Base-by-base conservation (phyloP, 2,329 filamentous ascomycete genomes). In the Clarireedia monteithiana region DNA sequence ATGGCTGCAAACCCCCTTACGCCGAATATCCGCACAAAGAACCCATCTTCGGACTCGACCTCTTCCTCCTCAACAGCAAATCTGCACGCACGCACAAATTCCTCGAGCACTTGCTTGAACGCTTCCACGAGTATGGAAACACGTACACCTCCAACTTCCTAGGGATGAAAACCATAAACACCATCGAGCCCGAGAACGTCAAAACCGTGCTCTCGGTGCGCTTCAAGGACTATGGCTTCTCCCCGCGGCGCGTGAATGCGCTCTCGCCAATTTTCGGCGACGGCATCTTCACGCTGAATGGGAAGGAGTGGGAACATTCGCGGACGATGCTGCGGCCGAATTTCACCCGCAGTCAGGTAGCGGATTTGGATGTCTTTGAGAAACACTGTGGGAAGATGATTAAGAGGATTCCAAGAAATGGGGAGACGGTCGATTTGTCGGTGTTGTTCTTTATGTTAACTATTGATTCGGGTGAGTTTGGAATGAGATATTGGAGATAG, bases 391-490 rank as follows among this genome's bases (percentile, higher is more conserved):
- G 74, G 34, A 73, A 77, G 26, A 71, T 89, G 56, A 73, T 88
- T 26, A 72, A 74, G n/a, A 75, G 77, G 23, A 75, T 89, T 7
- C 82, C 83, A 0, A 67, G 67, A 0, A 71, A 80, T 56, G 76
- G 83, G 48, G 69, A 73, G 2, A 76, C 74, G 0, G 75, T 87
- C 9, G 80, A 88, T 61, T 71, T 88, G 27, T 80, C 82, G 62
- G 75, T 79, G 10, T 69, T 85, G 7, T 84, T 87, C 64, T 86
- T 86, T 64, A 76, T 78, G 53, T 75, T 86, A 64, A 86, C 84
- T 0, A 74, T 88, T 17, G 84, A 88, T 59, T 80, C 82, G 0
- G 55, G 57, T 59, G 44, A 45, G 47, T 48, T 30, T 46, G 6
- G 39, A 10, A 24, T 45, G 4, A 12, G 20, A 2, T 15, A 4